phyloP scores from a whole-genome alignment of 1,139 yeast species.

The Candida mesenterica region DNA sequence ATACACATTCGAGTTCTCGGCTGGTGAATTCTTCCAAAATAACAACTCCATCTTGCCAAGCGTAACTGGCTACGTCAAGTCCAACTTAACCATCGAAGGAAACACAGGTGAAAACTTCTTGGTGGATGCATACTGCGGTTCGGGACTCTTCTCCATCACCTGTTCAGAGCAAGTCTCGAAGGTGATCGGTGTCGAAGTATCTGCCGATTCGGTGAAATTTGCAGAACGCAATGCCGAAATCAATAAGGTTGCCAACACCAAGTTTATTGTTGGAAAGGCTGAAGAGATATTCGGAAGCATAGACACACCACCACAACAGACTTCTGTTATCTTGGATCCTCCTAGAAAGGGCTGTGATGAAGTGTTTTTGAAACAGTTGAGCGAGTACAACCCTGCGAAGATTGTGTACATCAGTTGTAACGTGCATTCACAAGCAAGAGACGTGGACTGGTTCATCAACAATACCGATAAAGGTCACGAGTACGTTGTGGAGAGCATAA shows the following conservation, averaged over 20 bases:
- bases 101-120: slow-evolving; percentile 48
- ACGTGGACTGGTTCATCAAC: slow-evolving; percentile 76
- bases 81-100: slow-evolving; percentile 54
- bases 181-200: slow-evolving; percentile 92
- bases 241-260: slow-evolving; percentile 74
- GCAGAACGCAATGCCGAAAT: slow-evolving; percentile 78
- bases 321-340: slow-evolving; percentile 92
- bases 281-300: slow-evolving; percentile 82
- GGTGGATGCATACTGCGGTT: slow-evolving; percentile 97
- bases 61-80: slow-evolving; percentile 77
- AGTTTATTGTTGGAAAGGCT: slow-evolving; percentile 88
- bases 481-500: slow-evolving; percentile 74
- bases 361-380: slow-evolving; percentile 77
- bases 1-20: slow-evolving; percentile 78
- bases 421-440: slow-evolving; percentile 97
- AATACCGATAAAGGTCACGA: slow-evolving; percentile 59
- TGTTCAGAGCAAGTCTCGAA: slow-evolving; percentile 75
- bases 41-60: slow-evolving; percentile 86
- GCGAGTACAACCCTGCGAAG: slow-evolving; percentile 78
- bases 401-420: slow-evolving; percentile 94
- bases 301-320: slow-evolving; percentile 63
- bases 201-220: slow-evolving; percentile 86
- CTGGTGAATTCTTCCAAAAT: slow-evolving; percentile 95
- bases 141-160: slow-evolving; percentile 88
- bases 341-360: slow-evolving; percentile 97